Percentiles rank a stretch among this genome's conserved stretches.
These are phyloP conservation scores for Pseudozyma hubeiensis DNA, from an alignment of 1,284 basidiomycete species.

Conservation along the genomic window DNA sequence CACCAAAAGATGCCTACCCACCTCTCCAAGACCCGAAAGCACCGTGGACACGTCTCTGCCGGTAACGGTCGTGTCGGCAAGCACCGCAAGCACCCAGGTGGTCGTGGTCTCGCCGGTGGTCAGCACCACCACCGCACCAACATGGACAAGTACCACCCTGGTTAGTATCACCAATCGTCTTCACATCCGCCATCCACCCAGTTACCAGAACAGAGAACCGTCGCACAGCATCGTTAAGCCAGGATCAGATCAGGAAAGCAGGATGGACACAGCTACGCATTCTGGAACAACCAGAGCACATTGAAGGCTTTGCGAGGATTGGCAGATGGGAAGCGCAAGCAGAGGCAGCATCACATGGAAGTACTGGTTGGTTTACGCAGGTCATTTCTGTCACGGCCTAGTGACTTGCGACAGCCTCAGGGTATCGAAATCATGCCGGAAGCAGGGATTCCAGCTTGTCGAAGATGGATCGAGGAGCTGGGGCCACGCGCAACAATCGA, in stretches of 20 bases:
- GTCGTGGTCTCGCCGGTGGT: conserved; percentile 99
- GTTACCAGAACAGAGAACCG: neutral
- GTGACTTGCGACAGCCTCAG: no score
- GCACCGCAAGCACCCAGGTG: conserved; percentile 99
- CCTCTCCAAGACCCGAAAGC: conserved; percentile 96
- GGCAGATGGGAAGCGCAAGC: no score
- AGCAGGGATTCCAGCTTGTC: no score
- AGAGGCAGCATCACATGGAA: no score
- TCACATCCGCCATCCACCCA: neutral
- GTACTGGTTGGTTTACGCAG: no score
- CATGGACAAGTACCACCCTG: conserved; percentile 69
- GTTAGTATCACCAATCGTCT: conserved; percentile 44
- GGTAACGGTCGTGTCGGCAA: conserved; percentile 97
- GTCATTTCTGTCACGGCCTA: no score
- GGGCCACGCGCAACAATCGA: no score
- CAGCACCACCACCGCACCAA: conserved; percentile 92
- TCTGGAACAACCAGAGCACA: no score
- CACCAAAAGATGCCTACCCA: conserved; percentile 83
- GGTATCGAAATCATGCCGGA: no score
- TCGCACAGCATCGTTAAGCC: neutral
- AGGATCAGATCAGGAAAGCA: neutral
- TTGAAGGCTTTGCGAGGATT: no score
- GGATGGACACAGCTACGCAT: no score
- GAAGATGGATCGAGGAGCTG: no score
- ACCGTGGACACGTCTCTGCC: conserved; percentile 86